Conservation (phyloP, 1,284 basidiomycete genomes). For the Baeospora myosura region DNA sequence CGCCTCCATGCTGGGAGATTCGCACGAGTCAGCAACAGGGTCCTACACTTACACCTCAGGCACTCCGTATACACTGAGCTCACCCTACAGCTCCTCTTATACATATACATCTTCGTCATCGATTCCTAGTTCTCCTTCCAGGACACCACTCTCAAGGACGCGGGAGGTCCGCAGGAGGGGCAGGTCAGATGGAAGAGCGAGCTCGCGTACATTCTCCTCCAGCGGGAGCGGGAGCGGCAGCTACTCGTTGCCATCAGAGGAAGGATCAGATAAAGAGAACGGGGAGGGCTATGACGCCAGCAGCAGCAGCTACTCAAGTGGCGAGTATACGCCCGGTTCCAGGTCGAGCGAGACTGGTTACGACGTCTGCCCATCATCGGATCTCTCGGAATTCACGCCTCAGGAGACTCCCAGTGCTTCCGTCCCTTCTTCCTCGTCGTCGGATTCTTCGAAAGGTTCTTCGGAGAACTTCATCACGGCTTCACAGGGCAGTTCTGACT, state of each 20-base stretch:
- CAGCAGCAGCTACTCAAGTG: slow-evolving; percentile 19
- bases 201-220: slow-evolving; percentile 30
- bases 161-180: slow-evolving; percentile 49
- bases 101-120: slow-evolving; percentile 22
- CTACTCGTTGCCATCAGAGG: slow-evolving; percentile 13
- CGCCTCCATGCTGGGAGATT: slow-evolving; percentile 51
- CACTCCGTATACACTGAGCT: slow-evolving; percentile 25
- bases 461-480: slow-evolving; percentile 33
- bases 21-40: slow-evolving; percentile 32
- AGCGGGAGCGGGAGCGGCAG: slow-evolving; percentile 12
- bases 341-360: slow-evolving; percentile 37
- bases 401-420: slow-evolving; percentile 20
- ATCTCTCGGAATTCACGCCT: slow-evolving; percentile 32
- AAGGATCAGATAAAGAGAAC: slow-evolving; percentile 16
- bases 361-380: slow-evolving; percentile 42
- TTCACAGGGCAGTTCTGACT: slow-evolving; percentile 34
- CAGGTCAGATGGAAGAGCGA: slow-evolving; percentile 27
- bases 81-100: slow-evolving; percentile 20
- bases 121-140: slow-evolving; percentile 12
- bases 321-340: slow-evolving; percentile 22
- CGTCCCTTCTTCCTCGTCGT: slow-evolving; percentile 27
- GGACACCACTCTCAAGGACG: slow-evolving; percentile 43
- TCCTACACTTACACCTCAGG: slow-evolving; percentile 22
- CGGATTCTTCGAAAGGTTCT: slow-evolving; percentile 20
- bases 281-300: slow-evolving; percentile 14